These are phyloP conservation scores for Aureobasidium sp. DNA, from an alignment of 2,329 filamentous ascomycete species.

Conservation along the genomic window DNA sequence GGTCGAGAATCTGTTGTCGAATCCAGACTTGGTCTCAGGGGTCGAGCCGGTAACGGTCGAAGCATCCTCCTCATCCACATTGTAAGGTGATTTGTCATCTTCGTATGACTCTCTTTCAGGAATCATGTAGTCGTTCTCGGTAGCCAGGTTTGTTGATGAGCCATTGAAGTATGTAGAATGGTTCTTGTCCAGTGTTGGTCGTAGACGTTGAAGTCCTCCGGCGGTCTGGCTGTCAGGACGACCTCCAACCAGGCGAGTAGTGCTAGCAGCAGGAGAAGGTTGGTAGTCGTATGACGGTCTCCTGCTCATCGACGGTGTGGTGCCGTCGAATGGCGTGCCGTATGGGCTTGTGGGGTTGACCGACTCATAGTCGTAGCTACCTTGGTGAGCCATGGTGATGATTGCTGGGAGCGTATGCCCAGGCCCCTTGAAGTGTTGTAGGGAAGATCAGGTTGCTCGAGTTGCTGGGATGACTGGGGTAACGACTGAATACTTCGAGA, in stretches of 20 bases:
- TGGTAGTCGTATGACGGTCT: constrained; percentile 12
- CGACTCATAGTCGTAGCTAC: constrained; percentile 13
- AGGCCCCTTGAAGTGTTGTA: background rate
- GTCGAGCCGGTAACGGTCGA: constrained; percentile 11
- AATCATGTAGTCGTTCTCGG: constrained; percentile 14
- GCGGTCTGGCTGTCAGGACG: constrained; percentile 3
- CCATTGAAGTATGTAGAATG: constrained; percentile 13
- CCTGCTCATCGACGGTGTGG: constrained; percentile 12
- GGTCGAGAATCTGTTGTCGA: constrained; percentile 13
- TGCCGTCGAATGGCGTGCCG: constrained; percentile 13
- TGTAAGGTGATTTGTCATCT: constrained; percentile 10
- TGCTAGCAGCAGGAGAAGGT: constrained; percentile 13
- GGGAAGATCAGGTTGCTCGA: background rate
- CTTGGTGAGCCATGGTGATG: constrained; percentile 9
- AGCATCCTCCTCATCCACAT: constrained; percentile 3
- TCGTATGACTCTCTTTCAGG: constrained; percentile 7
- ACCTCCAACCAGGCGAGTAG: constrained; percentile 9
- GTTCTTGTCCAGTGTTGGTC: constrained; percentile 14
- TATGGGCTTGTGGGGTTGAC: constrained; percentile 10
- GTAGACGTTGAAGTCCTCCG: constrained; percentile 8
- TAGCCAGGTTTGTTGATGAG: constrained; percentile 9
- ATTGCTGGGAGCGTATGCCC: constrained; percentile 10
- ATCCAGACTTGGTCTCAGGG: constrained; percentile 6
- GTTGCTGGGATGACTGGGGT: background rate
- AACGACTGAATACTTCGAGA: constrained; percentile 2